Evolutionary conservation across 495 filamentous ascomycete species (phyloP), one percentile per base, ranked within the genome.

Genomic region (Schizothecium vesticola): DNA sequence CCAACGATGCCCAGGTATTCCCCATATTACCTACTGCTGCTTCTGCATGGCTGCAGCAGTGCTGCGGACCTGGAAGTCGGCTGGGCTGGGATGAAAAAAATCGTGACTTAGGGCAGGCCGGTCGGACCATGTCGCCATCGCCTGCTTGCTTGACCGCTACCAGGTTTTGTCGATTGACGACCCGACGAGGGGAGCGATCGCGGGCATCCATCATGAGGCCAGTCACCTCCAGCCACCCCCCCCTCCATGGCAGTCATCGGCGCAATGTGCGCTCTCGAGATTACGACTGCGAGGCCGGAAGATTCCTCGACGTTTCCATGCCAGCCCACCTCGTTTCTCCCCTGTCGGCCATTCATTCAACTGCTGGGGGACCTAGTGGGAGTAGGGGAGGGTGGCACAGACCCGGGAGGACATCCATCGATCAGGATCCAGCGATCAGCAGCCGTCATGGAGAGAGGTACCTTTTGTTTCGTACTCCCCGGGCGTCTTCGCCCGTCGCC

Each of bases 61-160:
- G 62, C 21, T 64, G 62, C 29, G 31, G 62, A 19, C 62, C 61
- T 51, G 31, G 26, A 7, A 33, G 19, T 21, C 31, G 23, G 61
- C 61, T 63, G 61, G 25, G 23, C 61, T 63, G 61, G 61, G 29
- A 10, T 11, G 22, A 21, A 56, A 62, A 62, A 62, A 36, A 12
- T 16, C 16, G 23, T n/a, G n/a, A n/a, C n/a, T n/a, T n/a, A 33
- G n/a, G 61, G 61, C n/a, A 29, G n/a, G 33, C 62, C 62, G 69
- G 69, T 64, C 29, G 59, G 63, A 67, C 66, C 60, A 71, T 65
- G 65, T 69, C 68, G 70, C 67, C 70, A 66, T 71, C 67, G 63
- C 43, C 19, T 51, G 43, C 19, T 19, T 51, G 16, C 43, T 51
- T 51, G 43, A 51, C 43, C 43, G 43, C 43, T 29, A 29, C 28